phyloP scores from a whole-genome alignment of 2,329 filamentous ascomycete genomes.

The Fusarium haematococcum region DNA sequence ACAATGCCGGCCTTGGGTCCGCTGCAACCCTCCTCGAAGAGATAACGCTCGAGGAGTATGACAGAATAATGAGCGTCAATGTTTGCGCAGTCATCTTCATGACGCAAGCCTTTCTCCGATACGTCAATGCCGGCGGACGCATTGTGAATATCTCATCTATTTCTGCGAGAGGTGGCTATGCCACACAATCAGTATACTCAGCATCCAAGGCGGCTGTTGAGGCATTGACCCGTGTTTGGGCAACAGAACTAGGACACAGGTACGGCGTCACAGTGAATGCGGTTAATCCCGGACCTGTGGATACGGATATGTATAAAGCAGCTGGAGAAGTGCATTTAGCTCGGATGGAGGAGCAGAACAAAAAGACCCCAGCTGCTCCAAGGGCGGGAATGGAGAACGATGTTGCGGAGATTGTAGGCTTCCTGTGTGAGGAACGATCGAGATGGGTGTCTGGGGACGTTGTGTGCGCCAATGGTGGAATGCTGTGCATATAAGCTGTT shows the following conservation, averaged over 20 bases:
- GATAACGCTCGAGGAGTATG: neutral
- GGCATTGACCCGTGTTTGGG: slow-evolving; percentile 11
- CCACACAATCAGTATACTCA: slow-evolving; percentile 1
- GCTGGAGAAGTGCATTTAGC: slow-evolving; percentile 6
- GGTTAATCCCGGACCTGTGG: slow-evolving; percentile 47
- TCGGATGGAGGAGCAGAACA: slow-evolving; percentile 9
- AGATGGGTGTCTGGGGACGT: slow-evolving; percentile 42
- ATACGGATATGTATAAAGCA: slow-evolving; percentile 30
- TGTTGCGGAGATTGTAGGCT: slow-evolving; percentile 8
- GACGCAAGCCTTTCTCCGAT: slow-evolving; percentile 4
- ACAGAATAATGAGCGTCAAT: neutral
- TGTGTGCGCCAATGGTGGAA: slow-evolving; percentile 12
- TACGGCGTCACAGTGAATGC: slow-evolving; percentile 46
- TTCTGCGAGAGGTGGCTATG: slow-evolving; percentile 2
- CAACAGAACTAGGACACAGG: slow-evolving; percentile 25
- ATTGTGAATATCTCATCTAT: slow-evolving; percentile 19
- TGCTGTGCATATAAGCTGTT: neutral
- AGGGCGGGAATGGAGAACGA: slow-evolving; percentile 7
- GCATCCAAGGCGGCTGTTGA: slow-evolving; percentile 17
- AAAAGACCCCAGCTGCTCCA: slow-evolving; percentile 9
- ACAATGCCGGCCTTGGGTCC: slow-evolving; percentile 8
- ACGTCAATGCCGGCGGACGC: neutral
- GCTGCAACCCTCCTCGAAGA: neutral
- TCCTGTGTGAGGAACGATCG: slow-evolving; percentile 11
- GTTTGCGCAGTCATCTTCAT: slow-evolving; percentile 9